phyloP scores from a whole-genome alignment of 371 early-diverging fungal genomes.

The Phascolomyces articulosus region DNA sequence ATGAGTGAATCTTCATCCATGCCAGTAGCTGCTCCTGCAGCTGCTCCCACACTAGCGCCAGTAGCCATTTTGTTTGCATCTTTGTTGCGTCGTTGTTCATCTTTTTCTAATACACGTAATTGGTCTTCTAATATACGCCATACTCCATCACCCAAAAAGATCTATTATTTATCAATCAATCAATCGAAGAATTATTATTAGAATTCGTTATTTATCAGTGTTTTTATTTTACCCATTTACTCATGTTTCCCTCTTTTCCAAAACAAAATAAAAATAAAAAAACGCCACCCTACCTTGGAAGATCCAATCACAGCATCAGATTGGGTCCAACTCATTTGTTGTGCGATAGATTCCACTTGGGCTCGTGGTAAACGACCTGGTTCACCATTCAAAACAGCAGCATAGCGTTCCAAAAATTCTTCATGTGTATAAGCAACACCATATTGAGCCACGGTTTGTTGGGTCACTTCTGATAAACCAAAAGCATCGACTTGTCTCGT shows the following conservation, averaged over 20 bases:
- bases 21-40: slow-evolving; percentile 11
- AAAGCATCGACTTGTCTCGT: slow-evolving; percentile 57
- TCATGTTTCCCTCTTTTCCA: neutral
- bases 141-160: slow-evolving; percentile 73
- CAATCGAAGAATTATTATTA: too few relatives aligned
- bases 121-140: slow-evolving; percentile 78
- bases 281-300: slow-evolving; percentile 54
- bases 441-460: slow-evolving; percentile 53
- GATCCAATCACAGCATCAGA: slow-evolving; percentile 74
- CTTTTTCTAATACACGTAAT: slow-evolving; percentile 51
- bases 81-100: slow-evolving; percentile 41
- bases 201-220: neutral
- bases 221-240: neutral
- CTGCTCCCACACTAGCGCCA: neutral
- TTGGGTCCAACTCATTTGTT: slow-evolving; percentile 67
- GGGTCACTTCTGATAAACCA: slow-evolving; percentile 55
- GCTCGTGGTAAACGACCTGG: slow-evolving; percentile 42
- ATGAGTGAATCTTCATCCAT: slow-evolving; percentile 5
- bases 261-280: neutral
- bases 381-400: slow-evolving; percentile 46
- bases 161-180: slow-evolving; percentile 32
- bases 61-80: slow-evolving; percentile 16
- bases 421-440: slow-evolving; percentile 60
- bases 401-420: slow-evolving; percentile 77
- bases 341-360: slow-evolving; percentile 61